Conservation (phyloP, 306 rosid genomes). For the Potentilla sterilis region DNA sequence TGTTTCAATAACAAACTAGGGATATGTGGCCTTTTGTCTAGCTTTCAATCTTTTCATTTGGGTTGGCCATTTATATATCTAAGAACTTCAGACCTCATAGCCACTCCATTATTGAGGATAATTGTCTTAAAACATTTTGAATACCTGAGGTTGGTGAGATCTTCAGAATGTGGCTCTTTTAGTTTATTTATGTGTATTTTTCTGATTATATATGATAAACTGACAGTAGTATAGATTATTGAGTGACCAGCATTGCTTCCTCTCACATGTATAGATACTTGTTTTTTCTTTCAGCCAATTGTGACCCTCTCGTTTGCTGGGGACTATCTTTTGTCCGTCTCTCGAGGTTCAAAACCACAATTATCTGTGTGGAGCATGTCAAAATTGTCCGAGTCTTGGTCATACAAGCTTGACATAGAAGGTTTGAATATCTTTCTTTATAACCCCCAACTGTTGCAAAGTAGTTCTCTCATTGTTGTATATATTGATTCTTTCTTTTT, state of each 20-base stretch:
- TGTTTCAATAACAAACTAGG: neutral
- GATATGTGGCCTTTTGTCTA: constrained; percentile 9
- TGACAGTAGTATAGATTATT: neutral
- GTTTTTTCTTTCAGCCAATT: constrained; percentile 53
- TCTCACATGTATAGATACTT: neutral
- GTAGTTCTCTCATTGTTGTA: neutral
- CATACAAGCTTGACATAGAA: constrained; percentile 84
- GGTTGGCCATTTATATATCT: neutral
- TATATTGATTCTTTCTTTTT: neutral
- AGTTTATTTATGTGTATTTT: neutral
- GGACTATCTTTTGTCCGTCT: constrained; percentile 64
- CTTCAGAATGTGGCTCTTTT: neutral
- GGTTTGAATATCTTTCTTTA: constrained; percentile 39
- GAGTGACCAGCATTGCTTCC: constrained; percentile 7
- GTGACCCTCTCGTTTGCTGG: constrained; percentile 68
- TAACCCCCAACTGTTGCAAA: neutral
- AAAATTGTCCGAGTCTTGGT: constrained; percentile 62
- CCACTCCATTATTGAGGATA: neutral
- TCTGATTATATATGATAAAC: neutral
- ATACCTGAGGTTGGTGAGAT: neutral
- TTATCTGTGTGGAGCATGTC: constrained; percentile 73
- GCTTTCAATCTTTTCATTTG: neutral
- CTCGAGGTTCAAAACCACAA: constrained; percentile 70
- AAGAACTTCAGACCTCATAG: neutral
- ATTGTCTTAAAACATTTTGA: neutral